phyloP scores from a whole-genome alignment of 2,329 filamentous ascomycete species.

The Pseudogymnoascus sp. region DNA sequence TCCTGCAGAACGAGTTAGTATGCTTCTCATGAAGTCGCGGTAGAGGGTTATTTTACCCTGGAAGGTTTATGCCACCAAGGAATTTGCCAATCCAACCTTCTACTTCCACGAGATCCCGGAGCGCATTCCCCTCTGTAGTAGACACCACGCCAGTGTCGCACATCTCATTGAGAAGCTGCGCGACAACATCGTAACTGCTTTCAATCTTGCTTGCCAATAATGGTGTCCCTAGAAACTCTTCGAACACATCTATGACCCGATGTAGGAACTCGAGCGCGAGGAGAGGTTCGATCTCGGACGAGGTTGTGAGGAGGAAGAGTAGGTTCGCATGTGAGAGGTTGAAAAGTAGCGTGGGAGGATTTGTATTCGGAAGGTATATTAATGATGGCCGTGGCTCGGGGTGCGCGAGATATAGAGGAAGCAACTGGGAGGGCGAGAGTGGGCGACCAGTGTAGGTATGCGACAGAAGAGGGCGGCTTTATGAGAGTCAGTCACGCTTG shows the following conservation, averaged over 20 bases:
- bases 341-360: conserved; percentile 81
- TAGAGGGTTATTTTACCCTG: conserved; percentile 48
- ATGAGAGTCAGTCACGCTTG: conserved; percentile 13
- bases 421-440: conserved; percentile 64
- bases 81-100: conserved; percentile 85
- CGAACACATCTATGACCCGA: conserved; percentile 81
- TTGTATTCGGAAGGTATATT: conserved; percentile 73
- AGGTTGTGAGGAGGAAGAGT: conserved; percentile 76
- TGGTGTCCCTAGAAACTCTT: conserved; percentile 88
- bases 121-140: conserved; percentile 86
- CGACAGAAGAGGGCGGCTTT: conserved; percentile 73
- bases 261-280: conserved; percentile 91
- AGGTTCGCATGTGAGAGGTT: conserved; percentile 81
- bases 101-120: conserved; percentile 85
- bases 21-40: neutral
- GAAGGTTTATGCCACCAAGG: conserved; percentile 76
- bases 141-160: conserved; percentile 85
- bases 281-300: conserved; percentile 78
- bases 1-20: neutral
- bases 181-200: conserved; percentile 83
- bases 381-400: conserved; percentile 73
- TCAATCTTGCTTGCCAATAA: conserved; percentile 81
- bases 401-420: conserved; percentile 82
- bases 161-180: conserved; percentile 90
- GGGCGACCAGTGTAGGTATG: conserved; percentile 82